These are phyloP conservation scores for Gentiana macrophylla DNA, from an alignment of 257 asterid species.

Conservation along the genomic window DNA sequence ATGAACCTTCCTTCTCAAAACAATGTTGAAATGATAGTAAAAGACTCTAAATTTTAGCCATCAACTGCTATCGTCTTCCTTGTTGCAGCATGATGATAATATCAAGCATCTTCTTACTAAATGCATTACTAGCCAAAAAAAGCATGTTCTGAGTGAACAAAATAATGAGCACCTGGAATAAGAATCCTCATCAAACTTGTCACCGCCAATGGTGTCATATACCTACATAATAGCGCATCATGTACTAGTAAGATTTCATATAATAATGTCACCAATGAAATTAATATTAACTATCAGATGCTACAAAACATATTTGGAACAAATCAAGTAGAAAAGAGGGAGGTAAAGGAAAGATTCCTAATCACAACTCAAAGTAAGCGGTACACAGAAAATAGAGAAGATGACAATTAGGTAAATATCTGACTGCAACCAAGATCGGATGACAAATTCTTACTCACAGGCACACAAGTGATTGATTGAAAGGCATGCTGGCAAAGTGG, in stretches of 20 bases:
- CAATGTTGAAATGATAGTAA: too few relatives aligned
- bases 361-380: slow-evolving; percentile 3
- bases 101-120: too few relatives aligned
- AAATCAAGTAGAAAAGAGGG: not conserved
- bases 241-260: slow-evolving; percentile 13
- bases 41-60: too few relatives aligned
- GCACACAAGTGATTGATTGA: slow-evolving; percentile 97
- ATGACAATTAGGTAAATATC: slow-evolving; percentile 6
- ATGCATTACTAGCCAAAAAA: not conserved
- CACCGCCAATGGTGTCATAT: slow-evolving; percentile 82
- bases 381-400: not conserved
- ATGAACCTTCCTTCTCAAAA: too few relatives aligned
- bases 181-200: slow-evolving; percentile 67
- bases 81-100: too few relatives aligned
- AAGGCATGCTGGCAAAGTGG: slow-evolving; percentile 97
- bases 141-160: slow-evolving; percentile 1
- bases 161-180: slow-evolving; percentile 40
- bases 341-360: not conserved
- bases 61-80: too few relatives aligned
- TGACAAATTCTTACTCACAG: slow-evolving; percentile 53
- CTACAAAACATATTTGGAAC: slow-evolving; percentile 2
- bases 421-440: slow-evolving; percentile 7
- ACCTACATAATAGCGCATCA: slow-evolving; percentile 50
- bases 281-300: not conserved
- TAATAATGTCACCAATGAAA: not conserved